Evolutionary conservation across 2,329 filamentous ascomycete species (phyloP), one percentile per base, ranked within the genome.

Genomic region (Harringtonia aguacate): DNA sequence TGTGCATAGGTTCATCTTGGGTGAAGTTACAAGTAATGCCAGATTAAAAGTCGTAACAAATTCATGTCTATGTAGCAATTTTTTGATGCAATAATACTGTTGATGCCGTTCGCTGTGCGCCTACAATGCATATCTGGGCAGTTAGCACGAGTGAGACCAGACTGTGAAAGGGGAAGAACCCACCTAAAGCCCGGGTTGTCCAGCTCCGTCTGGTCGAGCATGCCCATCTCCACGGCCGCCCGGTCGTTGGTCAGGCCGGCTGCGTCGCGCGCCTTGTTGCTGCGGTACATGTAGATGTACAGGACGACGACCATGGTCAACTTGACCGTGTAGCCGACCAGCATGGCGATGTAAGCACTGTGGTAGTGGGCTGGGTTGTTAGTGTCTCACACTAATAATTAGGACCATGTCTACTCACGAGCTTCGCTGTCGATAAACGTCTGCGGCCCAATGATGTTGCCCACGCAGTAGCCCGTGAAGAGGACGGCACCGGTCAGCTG

Each of bases 291-390:
- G 50, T 76, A 78, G 1, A 69, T 48, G 47, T 74, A 77, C 3
- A 79, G 52, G 0, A 72, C 58, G 1, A 69, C 51, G 0, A 77
- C 70, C 48, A 67, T 63, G 3, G 60, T 43, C 0, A 75, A 57
- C 56, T 78, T 77, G 10, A 76, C 61, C 4, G 61, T 59, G 49
- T 78, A 78, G 0, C 73, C 73, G 35, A 73, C 64, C 20, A 78
- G 58, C 64, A 78, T 78, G n/a, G 70, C 71, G 33, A 70, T 61
- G 47, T 71, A 70, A 3, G 68, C 68, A n/a, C 44, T 42, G 37
- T 67, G 65, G 53, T 75, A 75, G 3, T 64, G 57, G 2, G 70
- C 42, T 44, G 10, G 8, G 15, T 3, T 20, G 17, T 10, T 10
- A n/a, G n/a, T n/a, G n/a, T n/a, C n/a, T n/a, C n/a, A n/a, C n/a